Conservation (phyloP, 2,329 filamentous ascomycete genomes). For the Pestalotiopsis sp. region DNA sequence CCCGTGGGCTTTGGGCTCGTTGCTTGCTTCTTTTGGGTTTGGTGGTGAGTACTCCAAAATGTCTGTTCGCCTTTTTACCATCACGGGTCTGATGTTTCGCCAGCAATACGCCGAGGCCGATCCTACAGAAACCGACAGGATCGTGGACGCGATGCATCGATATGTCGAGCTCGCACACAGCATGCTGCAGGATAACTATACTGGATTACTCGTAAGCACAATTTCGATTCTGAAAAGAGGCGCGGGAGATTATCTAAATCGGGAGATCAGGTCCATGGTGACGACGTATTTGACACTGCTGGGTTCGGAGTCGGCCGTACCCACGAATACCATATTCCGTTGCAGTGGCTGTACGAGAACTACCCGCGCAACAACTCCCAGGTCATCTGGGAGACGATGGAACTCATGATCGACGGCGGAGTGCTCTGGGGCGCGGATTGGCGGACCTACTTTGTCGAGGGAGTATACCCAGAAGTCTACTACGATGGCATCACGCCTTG, state of each 20-base stretch:
- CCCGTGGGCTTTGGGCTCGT: conserved; percentile 53
- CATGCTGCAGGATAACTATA: conserved; percentile 55
- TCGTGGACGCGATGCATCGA: conserved; percentile 48
- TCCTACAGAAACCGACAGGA: conserved; percentile 36
- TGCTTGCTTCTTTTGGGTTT: conserved; percentile 51
- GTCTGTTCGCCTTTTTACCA: conserved; percentile 7
- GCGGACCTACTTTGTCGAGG: conserved; percentile 33
- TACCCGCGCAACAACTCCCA: conserved; percentile 32
- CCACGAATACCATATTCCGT: conserved; percentile 38
- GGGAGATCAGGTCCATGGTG: conserved; percentile 27
- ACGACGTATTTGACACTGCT: conserved; percentile 39
- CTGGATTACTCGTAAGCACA: conserved; percentile 42
- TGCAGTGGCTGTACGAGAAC: conserved; percentile 40
- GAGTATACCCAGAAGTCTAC: conserved; percentile 28
- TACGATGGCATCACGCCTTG: conserved; percentile 22
- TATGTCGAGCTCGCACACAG: conserved; percentile 50
- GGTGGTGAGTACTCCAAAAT: conserved; percentile 20
- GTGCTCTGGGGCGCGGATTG: conserved; percentile 28
- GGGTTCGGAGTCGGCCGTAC: conserved; percentile 35
- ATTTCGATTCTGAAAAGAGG: background rate
- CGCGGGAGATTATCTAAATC: background rate
- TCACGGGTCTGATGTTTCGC: conserved; percentile 19
- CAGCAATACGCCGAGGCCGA: conserved; percentile 50
- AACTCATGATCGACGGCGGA: conserved; percentile 34
- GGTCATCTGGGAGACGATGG: conserved; percentile 40